phyloP scores from a whole-genome alignment of 2,329 filamentous ascomycete species.

The Exophiala calicioides region DNA sequence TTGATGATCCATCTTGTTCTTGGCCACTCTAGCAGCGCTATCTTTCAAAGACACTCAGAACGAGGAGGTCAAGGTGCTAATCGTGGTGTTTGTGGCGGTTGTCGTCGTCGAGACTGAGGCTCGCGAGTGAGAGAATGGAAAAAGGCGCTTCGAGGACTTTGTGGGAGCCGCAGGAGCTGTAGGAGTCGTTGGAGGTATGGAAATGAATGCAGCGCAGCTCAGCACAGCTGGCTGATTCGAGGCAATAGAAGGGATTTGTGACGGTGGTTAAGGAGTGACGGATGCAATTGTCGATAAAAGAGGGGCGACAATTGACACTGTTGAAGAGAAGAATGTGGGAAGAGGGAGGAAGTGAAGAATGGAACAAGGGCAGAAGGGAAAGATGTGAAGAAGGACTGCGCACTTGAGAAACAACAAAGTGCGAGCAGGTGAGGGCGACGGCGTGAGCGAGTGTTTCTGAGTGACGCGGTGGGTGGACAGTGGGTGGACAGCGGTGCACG shows the following conservation, averaged over 20 bases:
- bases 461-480: constrained; percentile 19
- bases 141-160: too few species aligned
- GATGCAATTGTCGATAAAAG: constrained; percentile 36
- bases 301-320: constrained; percentile 40
- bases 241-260: constrained; percentile 1
- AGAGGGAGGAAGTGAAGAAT: constrained; percentile 21
- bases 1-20: constrained; percentile 11
- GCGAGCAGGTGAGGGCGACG: constrained; percentile 1
- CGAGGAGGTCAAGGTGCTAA: neutral
- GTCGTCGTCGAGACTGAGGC: neutral
- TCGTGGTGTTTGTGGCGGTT: neutral
- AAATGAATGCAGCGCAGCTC: neutral
- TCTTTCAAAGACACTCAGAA: neutral
- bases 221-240: neutral
- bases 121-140: too few species aligned
- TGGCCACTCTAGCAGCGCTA: neutral
- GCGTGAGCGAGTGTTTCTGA: constrained; percentile 11
- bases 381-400: constrained; percentile 16
- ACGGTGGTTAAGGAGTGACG: constrained; percentile 21
- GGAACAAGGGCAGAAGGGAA: too few species aligned
- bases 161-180: too few species aligned
- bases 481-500: constrained; percentile 14
- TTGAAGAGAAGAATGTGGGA: constrained; percentile 19
- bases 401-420: constrained; percentile 17
- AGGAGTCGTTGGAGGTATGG: neutral